A percentile compares a stretch with the other conserved stretches of the same genome.
Conservation (phyloP, 257 asterid genomes). For the Capsicum pubescens region DNA sequence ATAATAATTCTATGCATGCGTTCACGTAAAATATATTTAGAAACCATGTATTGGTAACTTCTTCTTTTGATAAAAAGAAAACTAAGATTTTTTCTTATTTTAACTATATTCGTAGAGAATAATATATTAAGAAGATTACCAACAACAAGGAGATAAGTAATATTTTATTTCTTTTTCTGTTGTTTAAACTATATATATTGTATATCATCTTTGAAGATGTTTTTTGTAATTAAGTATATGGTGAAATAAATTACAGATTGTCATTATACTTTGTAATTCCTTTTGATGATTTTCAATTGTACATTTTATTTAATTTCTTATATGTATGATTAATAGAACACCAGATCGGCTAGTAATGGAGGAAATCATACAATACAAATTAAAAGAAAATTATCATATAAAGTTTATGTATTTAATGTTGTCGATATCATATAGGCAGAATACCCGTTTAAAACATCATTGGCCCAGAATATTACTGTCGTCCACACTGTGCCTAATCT, state of each 20-base stretch:
- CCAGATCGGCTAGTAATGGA: not conserved
- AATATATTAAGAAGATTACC: slow-evolving; percentile 15
- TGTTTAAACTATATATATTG: not conserved
- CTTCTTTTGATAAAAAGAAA: not conserved
- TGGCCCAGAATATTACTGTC: too few species aligned
- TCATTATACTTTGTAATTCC: not conserved
- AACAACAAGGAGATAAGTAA: not conserved
- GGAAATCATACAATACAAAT: not conserved
- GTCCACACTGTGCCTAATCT: too few species aligned
- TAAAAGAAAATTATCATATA: not conserved
- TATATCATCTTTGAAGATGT: not conserved
- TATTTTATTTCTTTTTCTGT: slow-evolving; percentile 1
- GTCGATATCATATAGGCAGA: too few species aligned
- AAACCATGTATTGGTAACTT: not conserved
- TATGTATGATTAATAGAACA: not conserved
- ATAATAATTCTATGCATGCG: not conserved
- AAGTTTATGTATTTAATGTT: not conserved
- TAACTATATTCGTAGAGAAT: not conserved
- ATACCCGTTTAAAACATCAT: not conserved
- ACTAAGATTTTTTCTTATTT: not conserved
- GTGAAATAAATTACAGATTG: slow-evolving; percentile 17
- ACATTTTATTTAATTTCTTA: not conserved
- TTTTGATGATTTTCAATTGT: not conserved
- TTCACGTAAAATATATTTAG: not conserved
- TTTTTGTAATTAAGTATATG: slow-evolving; percentile 28